phyloP scores from a whole-genome alignment of 2,329 filamentous ascomycete species.

The Sporothrix variecibatus region DNA sequence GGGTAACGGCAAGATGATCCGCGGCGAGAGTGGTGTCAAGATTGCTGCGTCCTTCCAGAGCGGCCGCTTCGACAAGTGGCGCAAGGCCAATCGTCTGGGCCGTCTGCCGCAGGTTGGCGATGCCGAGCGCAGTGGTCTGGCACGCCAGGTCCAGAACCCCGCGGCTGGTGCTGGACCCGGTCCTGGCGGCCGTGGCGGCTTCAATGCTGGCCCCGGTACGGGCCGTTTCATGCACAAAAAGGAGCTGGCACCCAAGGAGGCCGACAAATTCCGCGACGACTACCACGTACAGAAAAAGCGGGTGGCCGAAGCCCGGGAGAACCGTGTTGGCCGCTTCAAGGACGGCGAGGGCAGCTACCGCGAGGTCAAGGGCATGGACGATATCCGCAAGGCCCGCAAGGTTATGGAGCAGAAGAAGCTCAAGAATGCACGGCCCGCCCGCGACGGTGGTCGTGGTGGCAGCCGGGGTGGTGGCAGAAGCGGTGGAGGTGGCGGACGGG shows the following conservation, averaged over 20 bases:
- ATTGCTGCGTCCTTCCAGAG: constrained; percentile 92
- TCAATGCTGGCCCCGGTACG: constrained; percentile 38
- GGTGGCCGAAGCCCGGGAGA: constrained; percentile 83
- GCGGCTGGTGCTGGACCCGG: constrained; percentile 8
- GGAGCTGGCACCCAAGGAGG: constrained; percentile 86
- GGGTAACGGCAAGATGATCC: constrained; percentile 62
- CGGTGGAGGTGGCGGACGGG: constrained; percentile 9
- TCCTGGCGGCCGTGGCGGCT: constrained; percentile 33
- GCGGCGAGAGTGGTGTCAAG: constrained; percentile 90
- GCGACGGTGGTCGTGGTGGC: constrained; percentile 23
- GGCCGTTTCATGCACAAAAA: constrained; percentile 81
- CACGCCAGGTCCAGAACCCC: constrained; percentile 33
- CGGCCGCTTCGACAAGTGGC: constrained; percentile 92
- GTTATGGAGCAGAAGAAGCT: constrained; percentile 73
- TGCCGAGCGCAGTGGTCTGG: constrained; percentile 57
- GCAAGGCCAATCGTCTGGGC: constrained; percentile 78
- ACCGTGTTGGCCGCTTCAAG: constrained; percentile 71
- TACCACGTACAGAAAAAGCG: constrained; percentile 89
- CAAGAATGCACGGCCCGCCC: constrained; percentile 80
- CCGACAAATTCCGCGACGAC: constrained; percentile 89
- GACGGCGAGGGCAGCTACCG: constrained; percentile 71
- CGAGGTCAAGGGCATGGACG: constrained; percentile 79
- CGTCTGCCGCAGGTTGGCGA: constrained; percentile 82
- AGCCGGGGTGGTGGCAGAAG: constrained; percentile 2
- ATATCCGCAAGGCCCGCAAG: constrained; percentile 81